These are phyloP conservation scores for Hondaea fermentalgiana DNA, from an alignment of 108 stramenopile species.

Conservation along the genomic window DNA sequence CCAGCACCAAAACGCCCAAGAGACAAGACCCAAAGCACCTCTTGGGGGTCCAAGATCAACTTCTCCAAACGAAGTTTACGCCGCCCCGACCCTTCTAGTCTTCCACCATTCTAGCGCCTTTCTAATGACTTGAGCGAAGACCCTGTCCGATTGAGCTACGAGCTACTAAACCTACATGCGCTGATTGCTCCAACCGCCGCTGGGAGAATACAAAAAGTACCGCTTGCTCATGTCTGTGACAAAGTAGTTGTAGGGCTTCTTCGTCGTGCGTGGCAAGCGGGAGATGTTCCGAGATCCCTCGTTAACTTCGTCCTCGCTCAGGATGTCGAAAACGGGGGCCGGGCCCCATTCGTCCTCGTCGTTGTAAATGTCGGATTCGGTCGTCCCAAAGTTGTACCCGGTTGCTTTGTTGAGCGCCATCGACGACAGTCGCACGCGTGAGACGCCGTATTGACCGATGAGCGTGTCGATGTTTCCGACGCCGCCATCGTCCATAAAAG, in stretches of 20 bases:
- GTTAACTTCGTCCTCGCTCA: not conserved
- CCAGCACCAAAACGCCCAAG: too few species aligned
- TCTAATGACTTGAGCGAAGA: too few species aligned
- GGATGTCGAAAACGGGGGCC: not conserved
- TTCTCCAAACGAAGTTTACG: too few species aligned
- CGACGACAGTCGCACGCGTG: not conserved
- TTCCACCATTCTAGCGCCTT: too few species aligned
- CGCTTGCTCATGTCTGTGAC: not conserved
- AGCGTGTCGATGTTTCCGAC: not conserved
- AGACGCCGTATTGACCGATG: not conserved
- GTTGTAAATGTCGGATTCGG: not conserved
- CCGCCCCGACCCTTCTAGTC: too few species aligned
- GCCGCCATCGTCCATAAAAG: not conserved
- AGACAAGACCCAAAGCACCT: too few species aligned
- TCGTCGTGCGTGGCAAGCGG: not conserved
- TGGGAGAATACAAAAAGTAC: slow-evolving; percentile 15
- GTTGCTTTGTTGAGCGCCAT: not conserved
- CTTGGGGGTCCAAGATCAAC: too few species aligned
- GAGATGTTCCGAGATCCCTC: not conserved
- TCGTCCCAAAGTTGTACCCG: not conserved
- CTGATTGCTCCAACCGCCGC: not conserved
- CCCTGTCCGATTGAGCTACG: too few species aligned
- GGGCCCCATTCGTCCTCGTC: not conserved
- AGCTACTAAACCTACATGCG: not conserved
- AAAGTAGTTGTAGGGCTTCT: not conserved